These are phyloP conservation scores for Rachicladosporium sp. DNA, from an alignment of 2,329 filamentous ascomycete genomes.

Conservation along the genomic window DNA sequence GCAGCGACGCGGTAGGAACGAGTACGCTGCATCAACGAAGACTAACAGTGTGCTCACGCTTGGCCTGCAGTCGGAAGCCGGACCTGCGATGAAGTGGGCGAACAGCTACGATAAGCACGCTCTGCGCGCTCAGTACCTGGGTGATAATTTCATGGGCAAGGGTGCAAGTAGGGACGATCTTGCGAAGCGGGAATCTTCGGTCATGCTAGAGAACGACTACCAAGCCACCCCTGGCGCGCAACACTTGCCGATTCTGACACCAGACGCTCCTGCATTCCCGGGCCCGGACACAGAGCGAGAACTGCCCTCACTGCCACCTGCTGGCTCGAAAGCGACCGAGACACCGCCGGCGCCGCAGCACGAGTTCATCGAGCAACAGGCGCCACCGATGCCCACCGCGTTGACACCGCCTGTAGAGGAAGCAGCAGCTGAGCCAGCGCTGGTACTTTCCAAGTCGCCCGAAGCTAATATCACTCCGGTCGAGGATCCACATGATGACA, in stretches of 20 bases:
- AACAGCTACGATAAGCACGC: slow-evolving; percentile 86
- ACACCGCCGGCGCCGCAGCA: slow-evolving; percentile 1
- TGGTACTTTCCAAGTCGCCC: slow-evolving; percentile 8
- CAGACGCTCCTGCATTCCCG: slow-evolving; percentile 5
- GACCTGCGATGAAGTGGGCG: slow-evolving; percentile 92
- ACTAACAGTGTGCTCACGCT: slow-evolving; percentile 84
- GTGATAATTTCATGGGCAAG: slow-evolving; percentile 54
- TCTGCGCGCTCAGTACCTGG: slow-evolving; percentile 75
- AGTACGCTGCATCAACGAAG: slow-evolving; percentile 50
- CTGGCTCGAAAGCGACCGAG: slow-evolving; percentile 6
- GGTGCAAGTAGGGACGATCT: slow-evolving; percentile 17
- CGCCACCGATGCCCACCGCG: slow-evolving; percentile 1
- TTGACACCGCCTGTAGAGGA: slow-evolving; percentile 1
- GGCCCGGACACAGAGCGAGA: slow-evolving; percentile 15
- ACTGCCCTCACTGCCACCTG: slow-evolving; percentile 29
- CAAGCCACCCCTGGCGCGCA: slow-evolving; percentile 3
- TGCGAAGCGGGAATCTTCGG: slow-evolving; percentile 12
- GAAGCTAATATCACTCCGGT: slow-evolving; percentile 4
- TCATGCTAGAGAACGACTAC: slow-evolving; percentile 16
- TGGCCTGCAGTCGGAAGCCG: slow-evolving; percentile 78
- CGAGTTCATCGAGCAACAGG: slow-evolving; percentile 1
- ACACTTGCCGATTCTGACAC: slow-evolving; percentile 6
- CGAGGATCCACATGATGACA: not conserved
- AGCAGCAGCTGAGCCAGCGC: not conserved
- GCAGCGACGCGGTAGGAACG: slow-evolving; percentile 39